Evolutionary conservation across 2,329 filamentous ascomycete genomes (phyloP), one percentile per base, ranked within the genome.

Genomic region (Aspergillus novofumigatus): DNA sequence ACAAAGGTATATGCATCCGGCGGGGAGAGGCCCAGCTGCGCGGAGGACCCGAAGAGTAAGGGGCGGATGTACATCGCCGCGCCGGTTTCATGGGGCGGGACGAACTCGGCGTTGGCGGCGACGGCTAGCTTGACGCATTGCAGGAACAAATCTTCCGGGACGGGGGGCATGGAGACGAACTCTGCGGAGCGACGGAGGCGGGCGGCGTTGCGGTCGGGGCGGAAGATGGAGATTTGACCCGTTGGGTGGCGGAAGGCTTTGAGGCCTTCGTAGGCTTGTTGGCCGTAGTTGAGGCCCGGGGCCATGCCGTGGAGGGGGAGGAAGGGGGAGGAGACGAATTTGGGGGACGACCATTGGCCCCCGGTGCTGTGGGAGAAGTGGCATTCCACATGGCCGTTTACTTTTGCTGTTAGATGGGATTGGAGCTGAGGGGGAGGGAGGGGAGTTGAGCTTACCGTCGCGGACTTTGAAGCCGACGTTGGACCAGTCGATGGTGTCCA

Each of bases 221-320:
- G 89, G 85, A 97, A 97, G 73, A 97, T 85, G 72, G 86, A 85
- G 77, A 97, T 92, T 58, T 78, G 76, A 58, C 80, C 72, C 73
- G 89, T 85, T 57, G 83, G 79, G 55, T 74, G 71, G 61, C 93
- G 91, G 83, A 97, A 97, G 55, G 93, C 92, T 77, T 97, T 97
- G 73, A 97, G 86, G n/a, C 94, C 94, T 75, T 99, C 94, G 80
- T 96, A 99, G 68, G 91, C 93, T 79, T 97, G 94, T 72, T 96
- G 92, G 57, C 93, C 92, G 75, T 99, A 99, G 82, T 99, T 99
- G 63, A 97, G 85, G 47, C 86, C 93, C 0, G 94, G 92, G 0
- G 92, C 88, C 90, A 99, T 94, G 75, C 93, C 94, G 76, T 97
- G 93, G 71, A 97, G 86, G 64, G 87, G 87, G 67, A 97, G 85